Percentiles rank a stretch among this genome's conserved stretches.
phyloP scores from a whole-genome alignment of 2,329 filamentous ascomycete species.

The Colletotrichum sp. region DNA sequence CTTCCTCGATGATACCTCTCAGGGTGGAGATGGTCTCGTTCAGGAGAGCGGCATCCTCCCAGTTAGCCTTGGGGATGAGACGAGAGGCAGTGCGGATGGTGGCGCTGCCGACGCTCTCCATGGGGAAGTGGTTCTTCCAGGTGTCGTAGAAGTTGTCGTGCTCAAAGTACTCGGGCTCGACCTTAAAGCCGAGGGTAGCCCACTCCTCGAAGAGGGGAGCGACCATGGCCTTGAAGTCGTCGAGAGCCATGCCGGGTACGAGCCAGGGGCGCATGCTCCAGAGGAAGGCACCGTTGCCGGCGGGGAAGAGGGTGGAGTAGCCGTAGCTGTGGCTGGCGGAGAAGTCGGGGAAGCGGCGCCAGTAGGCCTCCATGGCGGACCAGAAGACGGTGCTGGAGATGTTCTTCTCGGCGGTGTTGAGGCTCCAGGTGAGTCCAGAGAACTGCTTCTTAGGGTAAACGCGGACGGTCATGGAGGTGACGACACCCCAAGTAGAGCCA shows the following conservation, averaged over 20 bases:
- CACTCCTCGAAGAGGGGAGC: conserved; percentile 34
- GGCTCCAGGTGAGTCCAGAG: conserved; percentile 34
- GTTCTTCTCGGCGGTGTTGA: conserved; percentile 29
- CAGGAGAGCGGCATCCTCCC: conserved; percentile 21
- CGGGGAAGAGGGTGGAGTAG: conserved; percentile 25
- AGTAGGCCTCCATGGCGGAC: conserved; percentile 35
- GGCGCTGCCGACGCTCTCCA: conserved; percentile 31
- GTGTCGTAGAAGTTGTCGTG: conserved; percentile 39
- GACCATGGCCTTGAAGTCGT: conserved; percentile 35
- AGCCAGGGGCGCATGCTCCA: conserved; percentile 39
- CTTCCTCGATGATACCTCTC: conserved; percentile 27
- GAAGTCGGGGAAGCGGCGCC: conserved; percentile 33
- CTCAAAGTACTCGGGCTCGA: conserved; percentile 36
- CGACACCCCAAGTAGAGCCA: conserved; percentile 48
- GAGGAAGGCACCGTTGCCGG: conserved; percentile 24
- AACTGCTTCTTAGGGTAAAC: conserved; percentile 37
- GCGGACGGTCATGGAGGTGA: conserved; percentile 41
- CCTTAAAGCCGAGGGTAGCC: conserved; percentile 30
- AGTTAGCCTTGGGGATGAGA: conserved; percentile 44
- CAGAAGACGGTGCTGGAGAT: conserved; percentile 34
- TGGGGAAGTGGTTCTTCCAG: conserved; percentile 45
- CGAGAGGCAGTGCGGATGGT: conserved; percentile 38
- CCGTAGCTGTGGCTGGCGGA: conserved; percentile 31
- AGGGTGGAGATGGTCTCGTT: conserved; percentile 33
- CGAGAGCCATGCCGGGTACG: conserved; percentile 36